Base-by-base conservation (phyloP, 179 eudicot species). In the Beta corolliflora region DNA sequence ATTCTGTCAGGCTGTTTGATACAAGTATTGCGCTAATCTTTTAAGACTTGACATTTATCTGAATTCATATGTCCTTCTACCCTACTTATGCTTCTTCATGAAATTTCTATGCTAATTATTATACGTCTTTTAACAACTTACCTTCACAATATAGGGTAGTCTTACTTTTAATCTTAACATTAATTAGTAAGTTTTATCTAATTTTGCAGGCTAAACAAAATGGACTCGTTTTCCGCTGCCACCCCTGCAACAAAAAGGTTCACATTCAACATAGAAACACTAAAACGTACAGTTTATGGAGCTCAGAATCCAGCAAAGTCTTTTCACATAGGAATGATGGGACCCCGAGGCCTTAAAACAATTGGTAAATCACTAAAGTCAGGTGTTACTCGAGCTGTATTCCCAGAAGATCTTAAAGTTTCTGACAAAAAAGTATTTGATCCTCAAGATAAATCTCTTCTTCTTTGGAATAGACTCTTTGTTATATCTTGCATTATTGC, bases 401-500 rank as follows among this genome's bases (percentile, higher is more conserved):
- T 88, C 71, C 91, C 91, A 11, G 91, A 88, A 84, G 91, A 88
- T 65, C 86, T 88, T 8, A 84, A 79, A 82, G 91, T 88, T 41
- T 85, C 91, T 9, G 83, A 88, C 59, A 87, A 74, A 48, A 85
- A 87, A 84, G 84, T 88, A 31, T 84, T 88, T 71, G 91, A 87
- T 72, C 91, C 91, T 71, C 91, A 87, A 76, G 91, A 88, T 67
- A 81, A 76, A 71, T 88, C 88, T 74, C 88, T 90, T 79, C 81
- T 86, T 19, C 81, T 82, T 7, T 88, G 89, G 89, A 88, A 88
- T 76, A 77, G 84, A 81, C 82, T 85, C 15, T 84, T 88, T 81
- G 88, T 88, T 25, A 79, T 90, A 76, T 88, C 91, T 50, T 90
- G 92, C 74, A 87, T 90, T 61, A 23, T 90, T 25, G 88, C 91